Evolutionary conservation across 345 rosid genomes (phyloP), one percentile per base, ranked within the genome.

Genomic region (Citrus sinensis): DNA sequence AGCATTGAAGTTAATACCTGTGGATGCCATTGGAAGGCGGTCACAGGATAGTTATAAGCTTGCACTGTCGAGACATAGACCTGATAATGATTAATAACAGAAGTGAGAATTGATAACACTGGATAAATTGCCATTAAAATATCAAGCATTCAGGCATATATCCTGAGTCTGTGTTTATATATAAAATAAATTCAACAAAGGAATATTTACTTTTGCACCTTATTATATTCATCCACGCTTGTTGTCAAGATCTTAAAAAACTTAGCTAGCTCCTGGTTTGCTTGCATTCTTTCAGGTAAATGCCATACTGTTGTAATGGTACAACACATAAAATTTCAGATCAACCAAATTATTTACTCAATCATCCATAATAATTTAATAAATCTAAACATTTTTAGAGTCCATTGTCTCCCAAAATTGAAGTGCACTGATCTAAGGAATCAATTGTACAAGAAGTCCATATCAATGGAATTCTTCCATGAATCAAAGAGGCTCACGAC

Each of bases 1-100:
- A 64, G 71, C 5, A 74, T 67, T 39, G 27, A 71, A 67, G 68
- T 35, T 10, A 70, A 76, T 89, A 93, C 98, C 97, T 95, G 97
- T 10, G 98, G 98, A 84, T 95, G 97, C 98, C 97, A 95, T 55
- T 93, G 99, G 85, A 95, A 91, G 63, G 88, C 99, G 27, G 94
- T 92, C 71, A 95, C 88, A 2, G 99, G 99, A 83, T 93, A 95
- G 82, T 22, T 79, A 77, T 77, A 76, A 1, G 97, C 94, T 82
- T 95, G 90, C 49, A 86, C 91, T 3, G 98, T 93, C 58, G 99
- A 95, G 80, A 95, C 97, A 87, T 95, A 95, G 16, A 79, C 89
- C 99, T 93, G 86, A 70, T 46, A 17, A 77, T 58, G 65, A 67
- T 59, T 27, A 46, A 9, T 61, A 10, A 55, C 37, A 72, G 22